Conservation (phyloP, 495 filamentous ascomycete species). For the Talaromyces adpressus region DNA sequence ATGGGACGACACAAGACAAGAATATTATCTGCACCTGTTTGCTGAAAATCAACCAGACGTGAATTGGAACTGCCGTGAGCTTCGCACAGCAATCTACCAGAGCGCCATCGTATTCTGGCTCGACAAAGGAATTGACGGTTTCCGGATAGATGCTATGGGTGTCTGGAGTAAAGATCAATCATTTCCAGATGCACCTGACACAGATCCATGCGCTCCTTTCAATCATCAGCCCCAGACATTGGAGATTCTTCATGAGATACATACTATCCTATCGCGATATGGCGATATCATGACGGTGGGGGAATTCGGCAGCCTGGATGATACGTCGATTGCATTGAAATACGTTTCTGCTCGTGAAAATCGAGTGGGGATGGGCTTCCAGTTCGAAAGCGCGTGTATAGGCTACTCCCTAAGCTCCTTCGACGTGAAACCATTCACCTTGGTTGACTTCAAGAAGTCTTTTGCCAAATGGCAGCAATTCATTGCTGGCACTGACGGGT, state of each 20-base stretch:
- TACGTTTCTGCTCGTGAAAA: not conserved
- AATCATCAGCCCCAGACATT: not conserved
- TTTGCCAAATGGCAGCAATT: no score
- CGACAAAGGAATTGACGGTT: constrained; percentile 53
- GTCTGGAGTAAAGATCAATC: constrained; percentile 49
- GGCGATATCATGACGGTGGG: no score
- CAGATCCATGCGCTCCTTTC: constrained; percentile 20
- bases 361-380: not conserved
- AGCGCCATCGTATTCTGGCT: constrained; percentile 62
- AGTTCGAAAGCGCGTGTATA: not conserved
- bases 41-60: constrained; percentile 57
- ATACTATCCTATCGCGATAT: no score
- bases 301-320: no score
- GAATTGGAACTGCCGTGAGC: constrained; percentile 58
- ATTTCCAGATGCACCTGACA: constrained; percentile 50
- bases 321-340: no score
- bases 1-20: constrained; percentile 49
- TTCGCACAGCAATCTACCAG: constrained; percentile 50
- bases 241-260: constrained; percentile 11
- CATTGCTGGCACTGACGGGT: no score
- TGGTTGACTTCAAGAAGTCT: not conserved
- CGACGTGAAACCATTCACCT: not conserved
- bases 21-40: constrained; percentile 63
- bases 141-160: constrained; percentile 44
- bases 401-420: not conserved